These are phyloP conservation scores for Omphalea diandra DNA, from an alignment of 441 rosid genomes.

Conservation along the genomic window DNA sequence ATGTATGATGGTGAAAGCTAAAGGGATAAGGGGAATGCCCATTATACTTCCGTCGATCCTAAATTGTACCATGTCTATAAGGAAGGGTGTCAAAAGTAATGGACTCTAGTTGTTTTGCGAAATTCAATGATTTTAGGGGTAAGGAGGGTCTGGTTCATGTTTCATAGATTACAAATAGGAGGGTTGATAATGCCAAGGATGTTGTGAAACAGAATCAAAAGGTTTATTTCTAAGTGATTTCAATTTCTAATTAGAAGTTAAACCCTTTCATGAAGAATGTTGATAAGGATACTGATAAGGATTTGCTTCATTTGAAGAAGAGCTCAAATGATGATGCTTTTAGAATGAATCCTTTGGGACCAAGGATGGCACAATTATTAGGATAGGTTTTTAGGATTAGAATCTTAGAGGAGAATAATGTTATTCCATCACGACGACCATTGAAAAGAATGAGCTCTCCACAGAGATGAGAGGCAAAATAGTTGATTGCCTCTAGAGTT, in stretches of 20 bases:
- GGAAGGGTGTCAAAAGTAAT: conserved; percentile 73
- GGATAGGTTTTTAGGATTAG: conserved; percentile 73
- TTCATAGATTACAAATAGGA: conserved; percentile 74
- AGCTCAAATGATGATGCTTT: conserved; percentile 38
- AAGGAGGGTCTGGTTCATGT: conserved; percentile 84
- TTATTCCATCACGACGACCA: conserved; percentile 59
- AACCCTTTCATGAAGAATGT: conserved; percentile 80
- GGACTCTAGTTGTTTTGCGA: conserved; percentile 77
- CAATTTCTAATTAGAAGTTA: conserved; percentile 50
- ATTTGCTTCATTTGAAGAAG: conserved; percentile 68
- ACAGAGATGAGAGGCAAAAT: conserved; percentile 90
- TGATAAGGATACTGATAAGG: conserved; percentile 75
- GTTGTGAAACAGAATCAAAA: conserved; percentile 68
- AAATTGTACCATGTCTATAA: conserved; percentile 71
- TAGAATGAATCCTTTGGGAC: conserved; percentile 56
- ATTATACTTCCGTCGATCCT: conserved; percentile 41
- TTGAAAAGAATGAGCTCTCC: conserved; percentile 87
- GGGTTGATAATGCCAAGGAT: conserved; percentile 59
- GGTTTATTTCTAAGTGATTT: conserved; percentile 71
- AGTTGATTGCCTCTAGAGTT: conserved; percentile 82
- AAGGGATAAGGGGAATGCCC: conserved; percentile 23
- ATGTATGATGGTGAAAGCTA: conserved; percentile 24
- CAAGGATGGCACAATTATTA: conserved; percentile 47
- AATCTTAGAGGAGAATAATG: conserved; percentile 56
- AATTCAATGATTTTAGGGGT: conserved; percentile 61